Conservation (phyloP, 768 basidiomycete species). For the Glaciozyma antarctica region DNA sequence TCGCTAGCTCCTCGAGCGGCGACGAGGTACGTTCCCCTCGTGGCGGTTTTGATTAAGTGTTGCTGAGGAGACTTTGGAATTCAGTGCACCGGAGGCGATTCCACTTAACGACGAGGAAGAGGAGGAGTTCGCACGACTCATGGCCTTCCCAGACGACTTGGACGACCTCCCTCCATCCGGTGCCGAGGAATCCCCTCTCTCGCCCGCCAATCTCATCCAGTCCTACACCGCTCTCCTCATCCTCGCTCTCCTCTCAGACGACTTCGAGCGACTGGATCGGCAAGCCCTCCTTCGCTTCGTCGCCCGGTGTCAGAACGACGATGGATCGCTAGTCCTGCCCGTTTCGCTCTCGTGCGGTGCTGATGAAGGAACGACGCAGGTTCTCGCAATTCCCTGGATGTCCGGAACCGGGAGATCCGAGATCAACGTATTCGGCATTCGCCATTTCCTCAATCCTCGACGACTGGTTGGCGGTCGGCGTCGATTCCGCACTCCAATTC, state of each 20-base stretch:
- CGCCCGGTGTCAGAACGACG: slow-evolving; percentile 58
- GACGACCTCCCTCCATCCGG: slow-evolving; percentile 35
- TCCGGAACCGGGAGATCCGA: slow-evolving; percentile 45
- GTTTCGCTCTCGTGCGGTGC: too few species aligned
- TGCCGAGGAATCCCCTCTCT: slow-evolving; percentile 39
- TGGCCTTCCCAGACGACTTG: slow-evolving; percentile 19
- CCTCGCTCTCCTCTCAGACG: slow-evolving; percentile 78
- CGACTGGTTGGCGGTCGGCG: slow-evolving; percentile 67
- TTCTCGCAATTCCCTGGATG: slow-evolving; percentile 37
- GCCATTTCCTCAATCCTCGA: slow-evolving; percentile 67
- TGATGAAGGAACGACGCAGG: slow-evolving; percentile 23
- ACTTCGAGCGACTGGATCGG: slow-evolving; percentile 62
- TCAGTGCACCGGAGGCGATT: not conserved
- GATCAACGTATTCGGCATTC: slow-evolving; percentile 79
- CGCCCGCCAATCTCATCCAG: slow-evolving; percentile 77
- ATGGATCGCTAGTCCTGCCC: slow-evolving; percentile 63
- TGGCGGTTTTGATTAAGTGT: not conserved
- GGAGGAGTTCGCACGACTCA: not conserved
- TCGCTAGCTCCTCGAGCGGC: not conserved
- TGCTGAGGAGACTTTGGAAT: not conserved
- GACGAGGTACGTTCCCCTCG: not conserved
- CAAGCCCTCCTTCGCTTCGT: slow-evolving; percentile 59
- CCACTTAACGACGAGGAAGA: not conserved
- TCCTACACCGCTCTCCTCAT: slow-evolving; percentile 82
- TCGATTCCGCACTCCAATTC: slow-evolving; percentile 54